Base-by-base conservation (phyloP, 148 eudicot species). In the Rhododendron simsii region DNA sequence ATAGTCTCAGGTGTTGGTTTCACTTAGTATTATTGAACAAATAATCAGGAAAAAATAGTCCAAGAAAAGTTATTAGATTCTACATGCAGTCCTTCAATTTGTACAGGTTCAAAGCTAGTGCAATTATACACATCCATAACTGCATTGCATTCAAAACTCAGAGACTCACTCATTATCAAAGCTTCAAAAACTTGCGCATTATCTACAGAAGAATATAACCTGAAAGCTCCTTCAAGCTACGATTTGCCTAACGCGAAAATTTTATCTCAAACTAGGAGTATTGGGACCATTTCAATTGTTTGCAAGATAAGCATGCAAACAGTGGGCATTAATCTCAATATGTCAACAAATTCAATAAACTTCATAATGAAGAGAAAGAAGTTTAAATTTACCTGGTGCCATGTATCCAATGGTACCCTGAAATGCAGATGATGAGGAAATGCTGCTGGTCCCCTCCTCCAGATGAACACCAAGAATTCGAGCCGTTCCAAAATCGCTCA, bases 401-500 rank as follows among this genome's bases (percentile, higher is more conserved):
- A 96, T 90, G 90, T 96, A 96, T 75, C 99, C 99, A 59, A 96
- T 90, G 21, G 98, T 96, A 86, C 98, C 99, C 90, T 91, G 89
- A 83, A 96, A 96, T 61, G 93, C 91, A 26, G 97, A 90, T 81
- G 92, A 84, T 44, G 95, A 81, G 51, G 95, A 89, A 69, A 90
- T 21, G 84, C 84, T 89, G 81, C 85, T 89, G 81, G 63, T 89
- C 48, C 87, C 95, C 57, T 84, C 89, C 59, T 91, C 86, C 20
- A 82, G 91, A 89, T 92, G 92, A 87, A 94, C 85, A 41, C 98
- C 98, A 20, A 96, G 89, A 86, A 96, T 92, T 77, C 98, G 81
- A 48, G 99, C 98, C 7, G 98, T 97, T 81, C 99, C 99, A 85
- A 97, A 97, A 67, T 97, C 98, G 73, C 99, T 91, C 9, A 95